Evolutionary conservation across 108 stramenopile species (phyloP).

Genomic region (Nitzschia sp.): DNA sequence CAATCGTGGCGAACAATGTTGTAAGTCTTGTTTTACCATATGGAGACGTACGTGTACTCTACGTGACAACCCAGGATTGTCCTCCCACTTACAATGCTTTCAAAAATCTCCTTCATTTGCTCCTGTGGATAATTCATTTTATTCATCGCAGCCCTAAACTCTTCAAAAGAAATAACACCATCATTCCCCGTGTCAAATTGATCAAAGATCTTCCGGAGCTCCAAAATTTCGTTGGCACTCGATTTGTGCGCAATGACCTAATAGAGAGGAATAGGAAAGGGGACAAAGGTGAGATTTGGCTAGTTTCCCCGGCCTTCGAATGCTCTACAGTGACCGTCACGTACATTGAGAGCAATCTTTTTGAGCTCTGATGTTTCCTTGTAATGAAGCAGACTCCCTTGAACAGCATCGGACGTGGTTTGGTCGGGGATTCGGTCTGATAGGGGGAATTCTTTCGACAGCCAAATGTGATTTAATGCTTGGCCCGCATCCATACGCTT

Average conservation of each 20-base stretch:
- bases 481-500: constrained; percentile 47
- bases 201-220: constrained; percentile 77
- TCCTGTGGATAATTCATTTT: constrained; percentile 40
- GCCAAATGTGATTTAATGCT: constrained; percentile 53
- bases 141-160: constrained; percentile 39
- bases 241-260: constrained; percentile 64
- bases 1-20: neutral
- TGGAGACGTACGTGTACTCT: no score
- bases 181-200: constrained; percentile 56
- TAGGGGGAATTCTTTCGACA: constrained; percentile 43
- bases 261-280: neutral
- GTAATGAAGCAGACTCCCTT: constrained; percentile 40
- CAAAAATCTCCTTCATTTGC: constrained; percentile 45
- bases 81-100: constrained; percentile 26
- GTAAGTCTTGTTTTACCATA: neutral
- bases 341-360: constrained; percentile 44
- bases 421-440: constrained; percentile 22
- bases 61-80: no score
- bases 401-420: constrained; percentile 20
- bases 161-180: constrained; percentile 65
- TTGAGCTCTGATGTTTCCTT: constrained; percentile 49
- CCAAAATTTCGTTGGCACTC: constrained; percentile 60
- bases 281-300: no score
- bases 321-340: neutral
- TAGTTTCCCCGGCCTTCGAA: no score